Base-by-base conservation (phyloP, 176 grass and related monocot genomes). In the Puccinellia tenuiflora region DNA sequence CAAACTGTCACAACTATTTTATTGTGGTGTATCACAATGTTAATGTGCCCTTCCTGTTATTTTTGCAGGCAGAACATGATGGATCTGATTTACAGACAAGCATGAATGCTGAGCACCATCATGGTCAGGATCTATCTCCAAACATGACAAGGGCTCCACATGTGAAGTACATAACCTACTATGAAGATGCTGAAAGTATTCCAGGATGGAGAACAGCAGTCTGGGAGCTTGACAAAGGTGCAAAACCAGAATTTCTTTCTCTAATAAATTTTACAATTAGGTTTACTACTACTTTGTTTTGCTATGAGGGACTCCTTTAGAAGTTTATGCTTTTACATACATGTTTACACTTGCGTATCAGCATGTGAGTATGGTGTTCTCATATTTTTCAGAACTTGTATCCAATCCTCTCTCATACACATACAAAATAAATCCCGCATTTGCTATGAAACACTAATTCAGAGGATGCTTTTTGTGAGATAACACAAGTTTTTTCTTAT, bases 141-240 rank as follows among this genome's bases (percentile, higher is more conserved):
- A 98, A 92, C 80, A 95, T 98, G 89, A 90, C 50, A 15, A 93
- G 92, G 68, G 22, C 75, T 93, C 83, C 87, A 5, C 87, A 92
- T 85, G 85, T 93, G 47, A 95, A 98, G 89, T 95, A 98, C 81
- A 91, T 98, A 88, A 98, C 96, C 28, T 98, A 93, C 79, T 98
- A 93, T 48, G 93, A 98, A 88, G 96, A 98, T 92, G 85, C 93
- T 91, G 96, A 90, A 88, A 98, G 91, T 79, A 88, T 90, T 88
- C 79, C 89, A 65, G 96, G 85, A 81, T 88, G 92, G 87, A 92
- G 95, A 85, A 95, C 92, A 75, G 89, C 93, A 66, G 91, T 98
- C 37, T 95, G 96, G 96, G 96, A 98, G 67, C 73, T 98, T 60
- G 92, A 94, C 87, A 94, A 92, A 92, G 92, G 95, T 95, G 71